Evolutionary conservation across 192 early-diverging fungal species (phyloP), one percentile per base, ranked within the genome.

Genomic region (Entomortierella lignicola): DNA sequence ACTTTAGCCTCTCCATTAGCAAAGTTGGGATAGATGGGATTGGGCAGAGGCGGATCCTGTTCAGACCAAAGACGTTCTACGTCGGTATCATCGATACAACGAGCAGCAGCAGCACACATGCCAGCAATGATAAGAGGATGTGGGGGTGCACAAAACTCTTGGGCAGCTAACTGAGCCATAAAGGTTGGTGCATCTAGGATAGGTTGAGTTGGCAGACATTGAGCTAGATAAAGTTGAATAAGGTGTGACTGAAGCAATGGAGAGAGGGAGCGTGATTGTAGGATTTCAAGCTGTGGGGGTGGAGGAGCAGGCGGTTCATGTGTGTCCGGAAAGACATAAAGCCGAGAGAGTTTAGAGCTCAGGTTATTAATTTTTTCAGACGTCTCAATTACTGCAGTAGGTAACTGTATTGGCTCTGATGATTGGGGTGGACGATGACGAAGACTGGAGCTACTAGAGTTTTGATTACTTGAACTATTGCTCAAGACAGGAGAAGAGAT

Each of bases 301-400:
- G 75, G 75, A 1, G 75, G 39, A 13, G 41, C 47, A 15, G 50
- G 61, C 4, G 75, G 50, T 23, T 69, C 41, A 17, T 63, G 31
- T n/a, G 44, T 39, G 21, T 79, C 75, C 63, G 68, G 67, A 26
- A 79, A 79, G 34, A 79, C 62, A 52, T 47, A 79, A 52, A 79
- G 75, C 62, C 75, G 75, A 54, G 75, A 60, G 68, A 79, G 68
- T 50, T 79, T 79, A 31, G 62, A 56, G 62, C 75, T 79, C 75
- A 79, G 60, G 66, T 21, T 69, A 63, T 79, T 79, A 42, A 79
- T 79, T 70, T 70, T 79, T 57, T 79, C 75, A 30, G 75, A 79
- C 23, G 75, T 79, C 56, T 79, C 75, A 51, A 79, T 79, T 20
- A 79, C 75, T 48, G 75, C 58, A 25, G 75, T 60, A 0, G 75